Evolutionary conservation across 2,329 filamentous ascomycete species (phyloP).

Genomic region (Scorias spongiosa): DNA sequence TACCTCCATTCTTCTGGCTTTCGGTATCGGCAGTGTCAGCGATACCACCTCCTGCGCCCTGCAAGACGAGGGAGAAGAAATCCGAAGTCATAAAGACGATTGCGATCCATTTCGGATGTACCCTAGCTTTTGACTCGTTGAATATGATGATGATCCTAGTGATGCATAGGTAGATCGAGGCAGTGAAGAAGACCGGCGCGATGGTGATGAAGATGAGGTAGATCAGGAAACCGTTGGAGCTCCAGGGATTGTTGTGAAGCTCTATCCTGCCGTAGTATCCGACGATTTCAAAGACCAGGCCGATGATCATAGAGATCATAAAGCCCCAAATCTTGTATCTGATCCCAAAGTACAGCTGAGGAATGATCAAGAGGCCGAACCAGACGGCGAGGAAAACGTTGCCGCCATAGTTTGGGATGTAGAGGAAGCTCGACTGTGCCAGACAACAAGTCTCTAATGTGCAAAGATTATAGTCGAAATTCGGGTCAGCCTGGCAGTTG

Average conservation of each 20-base stretch:
- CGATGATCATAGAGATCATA: slow-evolving; percentile 32
- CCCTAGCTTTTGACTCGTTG: slow-evolving; percentile 22
- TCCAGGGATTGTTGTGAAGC: slow-evolving; percentile 39
- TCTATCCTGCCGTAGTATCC: slow-evolving; percentile 42
- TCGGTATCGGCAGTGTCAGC: slow-evolving; percentile 32
- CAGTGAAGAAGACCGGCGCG: slow-evolving; percentile 41
- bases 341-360: slow-evolving; percentile 35
- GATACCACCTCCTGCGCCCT: slow-evolving; percentile 42
- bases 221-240: slow-evolving; percentile 33
- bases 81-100: slow-evolving; percentile 44
- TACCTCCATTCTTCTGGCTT: slow-evolving; percentile 29
- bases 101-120: slow-evolving; percentile 25
- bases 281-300: slow-evolving; percentile 35
- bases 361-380: slow-evolving; percentile 33
- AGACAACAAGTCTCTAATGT: slow-evolving; percentile 17
- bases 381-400: slow-evolving; percentile 35
- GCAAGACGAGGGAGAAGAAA: slow-evolving; percentile 38
- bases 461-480: slow-evolving; percentile 8
- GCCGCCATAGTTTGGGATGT: slow-evolving; percentile 32
- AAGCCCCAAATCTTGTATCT: slow-evolving; percentile 42
- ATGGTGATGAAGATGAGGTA: slow-evolving; percentile 44
- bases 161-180: slow-evolving; percentile 41
- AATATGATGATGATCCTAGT: slow-evolving; percentile 43
- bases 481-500: slow-evolving; percentile 5
- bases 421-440: slow-evolving; percentile 31